Base-by-base conservation (phyloP, 208 protist species). In the Leishmania martiniquensis region DNA sequence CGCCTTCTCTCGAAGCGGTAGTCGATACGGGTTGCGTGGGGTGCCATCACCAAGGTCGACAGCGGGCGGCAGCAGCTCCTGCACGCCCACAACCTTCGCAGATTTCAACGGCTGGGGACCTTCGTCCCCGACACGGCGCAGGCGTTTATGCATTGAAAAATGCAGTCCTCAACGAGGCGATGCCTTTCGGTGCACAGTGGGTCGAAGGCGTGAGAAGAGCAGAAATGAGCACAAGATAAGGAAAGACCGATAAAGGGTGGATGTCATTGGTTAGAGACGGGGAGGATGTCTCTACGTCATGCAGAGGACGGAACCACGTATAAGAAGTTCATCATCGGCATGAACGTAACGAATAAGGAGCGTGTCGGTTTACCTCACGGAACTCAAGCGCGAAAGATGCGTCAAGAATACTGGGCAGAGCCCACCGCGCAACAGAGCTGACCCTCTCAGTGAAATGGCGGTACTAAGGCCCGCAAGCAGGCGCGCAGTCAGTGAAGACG, bases 121-220 rank as follows among this genome's bases (percentile, higher is more conserved):
- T 13, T 51, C 51, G 37, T 68, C 37, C 7, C 70, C 71, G 52
- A 45, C 62, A 42, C 80, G 83, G 22, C 77, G 78, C 17, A 91
- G n/a, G 75, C 84, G 80, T 44, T 84, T 85, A 17, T 83, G 76
- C 89, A 93, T 93, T 84, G 57, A 82, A 76, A 74, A 85, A 77
- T 73, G 82, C 72, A 57, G 55, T 47, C 1, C 25, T 63, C 39
- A 62, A 39, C 4, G 34, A 32, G 20, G 22, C 2, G 22, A 22
- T 39, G 51, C 17, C 52, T 15, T 57, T 13, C 49, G 37, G 22
- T 22, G 68, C 32, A 49, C 5, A 13, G 20, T 17, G 29, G 49
- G 42, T 45, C 25, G 42, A 20, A 39, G 1, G 63, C 20, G 6
- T 17, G 29, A 9, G 5, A 0, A 37, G 12, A n/a, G 20, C 1